phyloP scores from a whole-genome alignment of 345 rosid species.

The Hypericum androsaemum region DNA sequence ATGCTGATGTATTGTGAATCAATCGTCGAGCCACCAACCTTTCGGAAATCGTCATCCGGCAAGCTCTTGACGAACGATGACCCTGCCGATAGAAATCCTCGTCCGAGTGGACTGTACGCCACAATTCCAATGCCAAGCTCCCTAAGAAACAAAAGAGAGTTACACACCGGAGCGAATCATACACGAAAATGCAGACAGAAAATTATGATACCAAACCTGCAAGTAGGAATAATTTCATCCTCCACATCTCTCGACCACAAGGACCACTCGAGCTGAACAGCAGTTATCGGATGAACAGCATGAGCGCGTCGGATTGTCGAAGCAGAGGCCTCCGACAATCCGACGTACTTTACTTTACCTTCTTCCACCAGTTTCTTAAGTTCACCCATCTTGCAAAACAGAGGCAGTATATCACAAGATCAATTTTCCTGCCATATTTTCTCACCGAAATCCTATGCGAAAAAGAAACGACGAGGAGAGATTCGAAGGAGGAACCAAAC shows the following conservation, averaged over 20 bases:
- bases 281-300: constrained; percentile 64
- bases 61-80: not conserved
- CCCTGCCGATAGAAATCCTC: constrained; percentile 1
- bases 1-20: no score
- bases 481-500: constrained; percentile 16
- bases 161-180: not conserved
- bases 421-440: no score
- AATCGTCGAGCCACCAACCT: no score
- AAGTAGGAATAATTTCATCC: constrained; percentile 44
- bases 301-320: constrained; percentile 75
- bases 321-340: constrained; percentile 69
- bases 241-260: constrained; percentile 76
- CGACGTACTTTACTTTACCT: constrained; percentile 62
- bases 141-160: not conserved
- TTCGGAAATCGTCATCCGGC: not conserved
- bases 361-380: constrained; percentile 65
- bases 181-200: not conserved
- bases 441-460: not conserved
- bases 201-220: not conserved
- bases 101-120: constrained; percentile 2
- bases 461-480: not conserved
- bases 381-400: constrained; percentile 30
- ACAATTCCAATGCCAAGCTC: constrained; percentile 9
- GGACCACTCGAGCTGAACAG: constrained; percentile 71
- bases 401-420: no score